Percentiles rank a stretch among this genome's conserved stretches.
These are phyloP conservation scores for Carex parvula DNA, from an alignment of 176 grass and related monocot species.

Conservation along the genomic window DNA sequence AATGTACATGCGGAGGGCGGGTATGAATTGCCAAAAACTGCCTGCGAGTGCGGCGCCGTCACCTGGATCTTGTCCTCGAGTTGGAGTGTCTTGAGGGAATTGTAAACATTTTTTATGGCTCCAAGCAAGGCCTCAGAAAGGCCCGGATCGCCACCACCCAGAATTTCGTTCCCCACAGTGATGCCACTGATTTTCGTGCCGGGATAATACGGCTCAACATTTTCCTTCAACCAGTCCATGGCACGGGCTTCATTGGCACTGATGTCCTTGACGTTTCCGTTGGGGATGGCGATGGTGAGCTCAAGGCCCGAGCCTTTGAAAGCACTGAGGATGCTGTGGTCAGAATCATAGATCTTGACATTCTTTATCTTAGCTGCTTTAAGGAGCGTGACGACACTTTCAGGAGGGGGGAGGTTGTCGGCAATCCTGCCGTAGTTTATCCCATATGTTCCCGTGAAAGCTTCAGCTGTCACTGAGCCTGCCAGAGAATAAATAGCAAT, in stretches of 20 bases:
- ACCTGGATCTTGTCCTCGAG: conserved; percentile 59
- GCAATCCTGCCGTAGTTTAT: conserved; percentile 94
- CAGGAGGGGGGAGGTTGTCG: conserved; percentile 74
- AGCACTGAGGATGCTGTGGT: conserved; percentile 71
- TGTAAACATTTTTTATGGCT: conserved; percentile 79
- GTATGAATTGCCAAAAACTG: conserved; percentile 80
- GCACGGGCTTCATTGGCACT: conserved; percentile 52
- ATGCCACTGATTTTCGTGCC: conserved; percentile 60
- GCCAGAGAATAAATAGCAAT: conserved; percentile 20
- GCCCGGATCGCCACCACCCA: conserved; percentile 61
- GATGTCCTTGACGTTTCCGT: conserved; percentile 61
- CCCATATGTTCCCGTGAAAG: conserved; percentile 74
- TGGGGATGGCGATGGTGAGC: conserved; percentile 55
- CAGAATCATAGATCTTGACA: conserved; percentile 82
- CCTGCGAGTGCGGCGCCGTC: conserved; percentile 74
- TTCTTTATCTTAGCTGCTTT: conserved; percentile 82
- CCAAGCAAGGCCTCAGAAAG: conserved; percentile 59
- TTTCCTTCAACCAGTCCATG: conserved; percentile 81
- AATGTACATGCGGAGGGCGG: conserved; percentile 87
- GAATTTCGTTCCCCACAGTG: conserved; percentile 88
- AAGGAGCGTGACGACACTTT: conserved; percentile 73
- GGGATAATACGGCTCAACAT: conserved; percentile 78
- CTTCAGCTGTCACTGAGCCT: conserved; percentile 40
- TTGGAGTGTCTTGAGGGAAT: conserved; percentile 56
- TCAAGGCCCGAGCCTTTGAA: conserved; percentile 87